phyloP scores from a whole-genome alignment of 192 early-diverging fungal genomes.

The Paraglomus occultum region DNA sequence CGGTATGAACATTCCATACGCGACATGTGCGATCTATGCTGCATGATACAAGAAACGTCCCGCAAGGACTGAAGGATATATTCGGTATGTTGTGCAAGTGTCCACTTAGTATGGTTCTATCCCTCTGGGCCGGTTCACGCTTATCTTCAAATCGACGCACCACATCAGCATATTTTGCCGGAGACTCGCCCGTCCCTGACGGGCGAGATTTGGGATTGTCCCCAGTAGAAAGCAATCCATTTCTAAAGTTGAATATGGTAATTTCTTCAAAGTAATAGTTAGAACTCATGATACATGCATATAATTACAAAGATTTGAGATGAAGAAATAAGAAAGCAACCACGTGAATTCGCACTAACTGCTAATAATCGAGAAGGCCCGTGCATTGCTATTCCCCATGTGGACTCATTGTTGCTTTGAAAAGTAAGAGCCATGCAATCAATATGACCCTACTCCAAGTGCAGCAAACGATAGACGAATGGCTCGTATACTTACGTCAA shows the following conservation, averaged over 20 bases:
- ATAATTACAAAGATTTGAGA: not conserved
- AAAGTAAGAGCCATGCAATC: not conserved
- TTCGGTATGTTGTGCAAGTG: constrained; percentile 63
- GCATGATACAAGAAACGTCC: constrained; percentile 51
- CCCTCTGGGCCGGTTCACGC: not conserved
- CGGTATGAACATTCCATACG: constrained; percentile 42
- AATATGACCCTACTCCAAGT: not conserved
- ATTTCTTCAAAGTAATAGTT: not conserved
- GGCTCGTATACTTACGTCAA: constrained; percentile 35
- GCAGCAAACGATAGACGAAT: not conserved
- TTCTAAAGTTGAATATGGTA: constrained; percentile 17
- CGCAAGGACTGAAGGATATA: constrained; percentile 54
- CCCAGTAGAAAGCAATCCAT: constrained; percentile 22
- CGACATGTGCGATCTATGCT: constrained; percentile 55
- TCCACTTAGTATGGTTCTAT: constrained; percentile 41
- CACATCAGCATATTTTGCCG: not conserved
- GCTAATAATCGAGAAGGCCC: constrained; percentile 49
- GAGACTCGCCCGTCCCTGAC: not conserved
- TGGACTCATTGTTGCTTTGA: constrained; percentile 39
- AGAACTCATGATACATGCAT: too few relatives aligned
- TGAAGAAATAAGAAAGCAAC: constrained; percentile 44
- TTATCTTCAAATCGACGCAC: not conserved
- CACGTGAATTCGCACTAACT: constrained; percentile 49
- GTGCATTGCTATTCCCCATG: constrained; percentile 63
- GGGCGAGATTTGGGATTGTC: not conserved